Evolutionary conservation across 2,329 filamentous ascomycete genomes (phyloP).

Genomic region (Cladosporium halotolerans): DNA sequence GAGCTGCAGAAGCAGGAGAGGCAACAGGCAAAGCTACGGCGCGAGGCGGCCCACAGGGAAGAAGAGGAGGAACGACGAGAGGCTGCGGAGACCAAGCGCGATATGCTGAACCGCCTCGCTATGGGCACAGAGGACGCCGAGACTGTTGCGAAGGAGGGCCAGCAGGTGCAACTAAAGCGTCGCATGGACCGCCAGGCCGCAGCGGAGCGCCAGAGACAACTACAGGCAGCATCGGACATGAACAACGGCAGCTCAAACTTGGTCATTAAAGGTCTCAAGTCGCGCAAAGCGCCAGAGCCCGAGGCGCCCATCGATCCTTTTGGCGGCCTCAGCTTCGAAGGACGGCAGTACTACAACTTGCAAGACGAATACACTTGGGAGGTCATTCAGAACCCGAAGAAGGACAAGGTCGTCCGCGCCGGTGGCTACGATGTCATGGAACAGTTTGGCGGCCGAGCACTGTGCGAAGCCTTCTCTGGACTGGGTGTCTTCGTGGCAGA

Average conservation of each 20-base stretch:
- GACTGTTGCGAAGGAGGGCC: constrained; percentile 45
- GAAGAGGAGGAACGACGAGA: constrained; percentile 64
- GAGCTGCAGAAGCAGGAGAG: constrained; percentile 52
- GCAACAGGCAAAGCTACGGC: constrained; percentile 58
- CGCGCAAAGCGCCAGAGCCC: constrained; percentile 51
- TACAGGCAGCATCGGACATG: constrained; percentile 38
- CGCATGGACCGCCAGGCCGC: constrained; percentile 56
- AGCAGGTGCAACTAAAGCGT: constrained; percentile 65
- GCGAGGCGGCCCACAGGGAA: constrained; percentile 59
- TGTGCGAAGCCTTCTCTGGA: constrained; percentile 87
- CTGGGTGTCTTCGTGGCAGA: constrained; percentile 82
- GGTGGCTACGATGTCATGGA: constrained; percentile 80
- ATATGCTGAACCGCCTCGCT: constrained; percentile 65
- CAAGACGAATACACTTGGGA: constrained; percentile 67
- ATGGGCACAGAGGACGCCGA: constrained; percentile 55
- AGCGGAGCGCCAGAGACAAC: constrained; percentile 33
- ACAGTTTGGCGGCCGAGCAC: constrained; percentile 65
- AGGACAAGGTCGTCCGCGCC: constrained; percentile 60
- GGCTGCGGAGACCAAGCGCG: constrained; percentile 57
- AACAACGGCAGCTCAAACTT: constrained; percentile 36
- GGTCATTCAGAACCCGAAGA: constrained; percentile 62
- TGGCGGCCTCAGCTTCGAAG: constrained; percentile 62
- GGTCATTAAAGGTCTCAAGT: constrained; percentile 74
- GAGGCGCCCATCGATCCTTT: constrained; percentile 85
- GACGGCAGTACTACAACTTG: constrained; percentile 62